Base-by-base conservation (phyloP, 1,284 basidiomycete species). In the Papiliotrema fonsecae region DNA sequence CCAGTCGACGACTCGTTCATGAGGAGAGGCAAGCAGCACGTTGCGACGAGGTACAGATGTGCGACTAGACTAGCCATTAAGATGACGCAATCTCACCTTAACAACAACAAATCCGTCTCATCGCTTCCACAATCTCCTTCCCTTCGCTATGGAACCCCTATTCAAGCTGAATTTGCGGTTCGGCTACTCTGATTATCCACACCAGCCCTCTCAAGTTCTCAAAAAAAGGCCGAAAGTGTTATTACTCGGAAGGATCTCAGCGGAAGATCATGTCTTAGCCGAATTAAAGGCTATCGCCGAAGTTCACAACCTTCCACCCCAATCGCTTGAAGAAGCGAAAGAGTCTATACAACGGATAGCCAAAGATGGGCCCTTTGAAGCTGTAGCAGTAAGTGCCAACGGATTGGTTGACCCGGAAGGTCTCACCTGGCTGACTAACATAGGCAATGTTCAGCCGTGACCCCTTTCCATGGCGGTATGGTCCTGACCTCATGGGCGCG, bases 301-400 rank as follows among this genome's bases (percentile, higher is more conserved):
- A 11, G 43, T 49, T 9, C 28, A 41, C 31, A 47, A 31, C 25
- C 3, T 47, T 4, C 28, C 30, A 6, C 27, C 46, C 4, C 5
- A n/a, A 2, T 9, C 26, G 13, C 21, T 14, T 6, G 19, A 21
- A 4, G 39, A 42, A 18, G 37, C 30, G 21, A 18, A 7, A 26
- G 5, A 22, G 2, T 37, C 46, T 5, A 47, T 47, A 13, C 16
- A 13, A 5, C 6, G 34, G 19, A 26, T 18, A 2, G 47, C 45
- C 2, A 18, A 41, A 24, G 37, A 53, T 32, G 51, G 51, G 2
- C 47, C 51, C 19, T 53, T 53, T 22, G 39, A 31, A 7, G 42
- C 26, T 19, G n/a, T 53, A 16, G 37, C 38, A n/a, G 51, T 53
- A 27, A 31, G 51, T 53, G 16, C 18, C 13, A 18, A 5, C 21